phyloP scores from a whole-genome alignment of 1,139 yeast species.

The Candida freyschussii region DNA sequence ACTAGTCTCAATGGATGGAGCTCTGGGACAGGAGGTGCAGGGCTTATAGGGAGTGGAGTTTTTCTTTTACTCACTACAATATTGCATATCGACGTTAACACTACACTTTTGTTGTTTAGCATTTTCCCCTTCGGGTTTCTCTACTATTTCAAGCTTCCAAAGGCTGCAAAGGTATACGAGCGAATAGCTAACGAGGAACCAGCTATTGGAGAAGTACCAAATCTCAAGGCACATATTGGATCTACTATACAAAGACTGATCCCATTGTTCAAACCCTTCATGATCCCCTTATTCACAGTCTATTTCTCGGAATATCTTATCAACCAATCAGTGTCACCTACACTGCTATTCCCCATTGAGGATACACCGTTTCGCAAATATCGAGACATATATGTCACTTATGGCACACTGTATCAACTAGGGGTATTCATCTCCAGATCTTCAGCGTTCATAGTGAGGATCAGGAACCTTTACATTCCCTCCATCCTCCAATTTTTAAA shows the following conservation, averaged over 20 bases:
- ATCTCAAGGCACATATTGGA: constrained; percentile 28
- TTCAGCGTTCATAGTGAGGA: constrained; percentile 61
- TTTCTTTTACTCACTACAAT: constrained; percentile 54
- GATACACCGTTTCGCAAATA: constrained; percentile 63
- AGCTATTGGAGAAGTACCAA: background rate
- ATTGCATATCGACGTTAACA: constrained; percentile 39
- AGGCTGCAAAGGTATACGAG: constrained; percentile 1
- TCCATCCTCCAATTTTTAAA: constrained; percentile 68
- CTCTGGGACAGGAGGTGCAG: constrained; percentile 95
- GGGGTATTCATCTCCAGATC: constrained; percentile 93
- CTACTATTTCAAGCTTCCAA: constrained; percentile 32
- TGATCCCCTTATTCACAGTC: constrained; percentile 79
- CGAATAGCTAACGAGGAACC: background rate
- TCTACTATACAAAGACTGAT: constrained; percentile 40
- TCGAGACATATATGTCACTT: constrained; percentile 87
- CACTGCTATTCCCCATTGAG: constrained; percentile 69
- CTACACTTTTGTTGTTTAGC: constrained; percentile 44
- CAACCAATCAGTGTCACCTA: constrained; percentile 89
- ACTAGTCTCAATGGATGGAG: constrained; percentile 80
- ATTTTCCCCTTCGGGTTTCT: constrained; percentile 44
- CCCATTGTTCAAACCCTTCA: constrained; percentile 60
- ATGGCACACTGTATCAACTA: constrained; percentile 86
- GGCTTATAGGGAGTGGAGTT: constrained; percentile 69
- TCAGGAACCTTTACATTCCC: constrained; percentile 54
- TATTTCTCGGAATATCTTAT: constrained; percentile 84